Percentiles rank a stretch among this genome's conserved stretches.
Conservation (phyloP, 306 rosid species). For the Cicer yamashitae region DNA sequence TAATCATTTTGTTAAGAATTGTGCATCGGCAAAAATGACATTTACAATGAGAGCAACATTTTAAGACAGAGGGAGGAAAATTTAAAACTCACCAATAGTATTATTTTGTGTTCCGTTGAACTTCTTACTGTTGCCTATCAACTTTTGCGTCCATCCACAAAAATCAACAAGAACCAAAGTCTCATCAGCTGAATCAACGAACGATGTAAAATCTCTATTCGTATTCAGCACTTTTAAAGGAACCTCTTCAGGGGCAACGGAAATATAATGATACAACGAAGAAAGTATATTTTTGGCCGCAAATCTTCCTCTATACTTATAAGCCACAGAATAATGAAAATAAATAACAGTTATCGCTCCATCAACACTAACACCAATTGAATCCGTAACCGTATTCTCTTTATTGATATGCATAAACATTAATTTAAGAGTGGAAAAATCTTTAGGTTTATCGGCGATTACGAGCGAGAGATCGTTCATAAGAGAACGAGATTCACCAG, state of each 20-base stretch:
- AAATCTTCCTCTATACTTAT: slow-evolving; percentile 76
- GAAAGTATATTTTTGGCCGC: slow-evolving; percentile 56
- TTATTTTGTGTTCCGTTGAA: slow-evolving; percentile 56
- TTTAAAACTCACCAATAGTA: slow-evolving; percentile 45
- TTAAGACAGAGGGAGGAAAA: not conserved
- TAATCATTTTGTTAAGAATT: too few species aligned
- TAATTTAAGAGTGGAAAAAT: slow-evolving; percentile 61
- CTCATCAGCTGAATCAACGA: slow-evolving; percentile 74
- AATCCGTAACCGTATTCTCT: slow-evolving; percentile 67
- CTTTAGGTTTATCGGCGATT: slow-evolving; percentile 43
- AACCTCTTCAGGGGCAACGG: slow-evolving; percentile 56
- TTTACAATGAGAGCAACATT: not conserved
- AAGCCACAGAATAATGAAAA: slow-evolving; percentile 69
- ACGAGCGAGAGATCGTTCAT: slow-evolving; percentile 59
- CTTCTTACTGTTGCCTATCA: slow-evolving; percentile 54
- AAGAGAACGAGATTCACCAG: slow-evolving; percentile 84
- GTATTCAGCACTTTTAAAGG: slow-evolving; percentile 59
- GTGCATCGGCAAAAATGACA: not conserved
- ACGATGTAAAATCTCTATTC: slow-evolving; percentile 54
- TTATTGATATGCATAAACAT: slow-evolving; percentile 63
- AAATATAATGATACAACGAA: slow-evolving; percentile 57
- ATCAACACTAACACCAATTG: slow-evolving; percentile 61
- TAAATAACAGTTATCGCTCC: slow-evolving; percentile 57
- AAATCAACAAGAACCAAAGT: slow-evolving; percentile 78
- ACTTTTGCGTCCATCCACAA: slow-evolving; percentile 79